These are phyloP conservation scores for Penicillium polonicum DNA, from an alignment of 2,329 filamentous ascomycete species.

Conservation along the genomic window DNA sequence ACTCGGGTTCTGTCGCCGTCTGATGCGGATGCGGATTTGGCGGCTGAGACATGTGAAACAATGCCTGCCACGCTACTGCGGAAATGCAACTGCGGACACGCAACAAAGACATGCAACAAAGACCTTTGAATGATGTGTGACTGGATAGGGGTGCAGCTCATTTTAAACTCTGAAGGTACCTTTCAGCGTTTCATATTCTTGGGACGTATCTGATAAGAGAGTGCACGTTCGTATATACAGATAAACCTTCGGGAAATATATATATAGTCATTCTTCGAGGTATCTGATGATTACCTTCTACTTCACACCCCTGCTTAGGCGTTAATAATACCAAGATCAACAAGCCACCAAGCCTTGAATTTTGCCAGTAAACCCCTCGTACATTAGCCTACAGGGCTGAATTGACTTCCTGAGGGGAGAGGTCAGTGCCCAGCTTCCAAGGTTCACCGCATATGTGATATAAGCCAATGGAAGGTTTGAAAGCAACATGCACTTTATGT, in stretches of 20 bases:
- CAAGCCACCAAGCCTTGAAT: background rate
- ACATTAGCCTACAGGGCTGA: background rate
- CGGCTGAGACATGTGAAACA: constrained; percentile 20
- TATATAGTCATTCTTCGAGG: background rate
- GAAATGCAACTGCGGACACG: constrained; percentile 1
- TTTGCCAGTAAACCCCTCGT: background rate
- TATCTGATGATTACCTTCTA: background rate
- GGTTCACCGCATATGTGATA: constrained; percentile 1
- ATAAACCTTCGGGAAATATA: background rate
- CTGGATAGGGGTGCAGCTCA: background rate
- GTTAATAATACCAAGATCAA: background rate
- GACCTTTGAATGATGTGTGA: constrained; percentile 1
- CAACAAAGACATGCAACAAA: constrained; percentile 15
- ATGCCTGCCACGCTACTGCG: constrained; percentile 14
- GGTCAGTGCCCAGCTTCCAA: background rate
- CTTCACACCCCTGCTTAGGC: background rate
- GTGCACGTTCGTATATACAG: background rate
- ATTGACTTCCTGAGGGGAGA: background rate
- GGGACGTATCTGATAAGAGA: background rate
- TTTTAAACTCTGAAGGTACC: background rate
- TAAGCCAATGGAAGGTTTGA: background rate
- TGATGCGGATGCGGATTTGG: background rate
- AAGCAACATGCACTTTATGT: background rate
- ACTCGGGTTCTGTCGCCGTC: background rate
- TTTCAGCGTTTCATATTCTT: background rate